Percentiles rank a stretch among this genome's conserved stretches.
Evolutionary conservation across 352 stramenopile genomes (phyloP).

Genomic region (Chrysophaeum taylorii): DNA sequence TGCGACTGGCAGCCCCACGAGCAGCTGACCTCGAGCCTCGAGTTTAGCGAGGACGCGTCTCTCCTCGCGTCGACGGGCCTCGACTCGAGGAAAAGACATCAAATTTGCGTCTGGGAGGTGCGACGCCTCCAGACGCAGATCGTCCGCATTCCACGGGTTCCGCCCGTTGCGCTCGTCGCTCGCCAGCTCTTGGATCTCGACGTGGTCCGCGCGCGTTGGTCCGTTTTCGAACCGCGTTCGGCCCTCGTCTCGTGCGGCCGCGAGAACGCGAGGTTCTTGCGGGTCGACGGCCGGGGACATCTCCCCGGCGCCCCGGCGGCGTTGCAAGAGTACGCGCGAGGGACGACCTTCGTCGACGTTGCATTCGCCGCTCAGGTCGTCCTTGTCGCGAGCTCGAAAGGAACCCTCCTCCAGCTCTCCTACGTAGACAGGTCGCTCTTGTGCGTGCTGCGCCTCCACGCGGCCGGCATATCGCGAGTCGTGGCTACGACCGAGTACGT

Average conservation of each 20-base stretch:
- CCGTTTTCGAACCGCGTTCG: constrained; percentile 54
- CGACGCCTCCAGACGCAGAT: constrained; percentile 16
- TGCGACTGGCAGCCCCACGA: neutral
- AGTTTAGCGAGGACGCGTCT: neutral
- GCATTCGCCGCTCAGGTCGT: constrained; percentile 52
- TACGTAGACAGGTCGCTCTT: constrained; percentile 62
- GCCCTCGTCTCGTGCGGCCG: constrained; percentile 71
- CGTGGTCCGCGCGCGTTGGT: constrained; percentile 55
- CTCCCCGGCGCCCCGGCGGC: constrained; percentile 65
- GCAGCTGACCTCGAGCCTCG: neutral
- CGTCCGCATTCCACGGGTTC: neutral
- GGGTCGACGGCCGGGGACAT: constrained; percentile 42
- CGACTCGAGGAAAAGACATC: neutral
- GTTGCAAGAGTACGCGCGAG: constrained; percentile 71
- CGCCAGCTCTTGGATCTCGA: constrained; percentile 71
- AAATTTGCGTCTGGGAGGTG: constrained; percentile 30
- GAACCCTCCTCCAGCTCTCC: constrained; percentile 50
- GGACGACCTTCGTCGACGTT: constrained; percentile 64
- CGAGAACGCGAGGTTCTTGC: constrained; percentile 82
- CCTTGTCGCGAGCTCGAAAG: constrained; percentile 59
- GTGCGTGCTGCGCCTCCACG: constrained; percentile 74
- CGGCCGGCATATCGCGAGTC: constrained; percentile 63
- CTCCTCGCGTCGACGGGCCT: neutral
- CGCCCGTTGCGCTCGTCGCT: constrained; percentile 41
- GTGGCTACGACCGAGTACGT: constrained; percentile 74